Base-by-base conservation (phyloP, 1,139 yeast species). In the Pichia kudriavzevii region DNA sequence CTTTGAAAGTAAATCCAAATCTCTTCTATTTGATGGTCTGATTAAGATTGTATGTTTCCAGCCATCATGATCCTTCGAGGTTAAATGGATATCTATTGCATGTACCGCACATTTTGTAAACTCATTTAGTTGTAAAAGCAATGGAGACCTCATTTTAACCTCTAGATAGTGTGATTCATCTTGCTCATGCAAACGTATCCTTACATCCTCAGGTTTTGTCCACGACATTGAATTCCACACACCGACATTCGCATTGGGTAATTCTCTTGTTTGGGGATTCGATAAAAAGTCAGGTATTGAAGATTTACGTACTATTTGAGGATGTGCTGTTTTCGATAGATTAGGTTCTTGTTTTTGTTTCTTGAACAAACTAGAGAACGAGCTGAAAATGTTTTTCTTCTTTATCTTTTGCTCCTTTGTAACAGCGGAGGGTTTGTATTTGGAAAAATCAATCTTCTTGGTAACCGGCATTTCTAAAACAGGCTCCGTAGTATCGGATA, bases 81-180 rank as follows among this genome's bases (percentile, higher is more conserved):
- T 45, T 5, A 54, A 17, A 15, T 55, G 59, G 12, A 56, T 29
- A 30, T 52, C 59, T 16, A 46, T 28, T 2, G 53, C 35, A 17
- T 49, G 43, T 3, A 52, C 22, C 21, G 31, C 36, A 33, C 34
- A 49, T 36, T 38, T 48, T 32, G 30, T 34, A 4, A 16, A 17
- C 10, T 25, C 15, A n/a, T 23, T 34, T 26, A 29, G 39, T 29
- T 34, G 46, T 11, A 36, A 39, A 37, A 28, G 36, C 25, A 25
- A 7, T 5, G 28, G 7, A 13, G 43, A 41, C n/a, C n/a, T n/a
- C 3, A 14, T 12, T 1, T 20, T 11, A 11, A 10, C n/a, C 6
- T 22, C 15, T 1, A 42, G 4, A 28, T 35, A 40, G 27, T 13
- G 32, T 12, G 21, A 13, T 3, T 14, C 15, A 10, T 25, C 11